Percentiles rank a stretch among this genome's conserved stretches.
These are phyloP conservation scores for Sporothrix humicola DNA, from an alignment of 2,329 filamentous ascomycete species.

Conservation along the genomic window DNA sequence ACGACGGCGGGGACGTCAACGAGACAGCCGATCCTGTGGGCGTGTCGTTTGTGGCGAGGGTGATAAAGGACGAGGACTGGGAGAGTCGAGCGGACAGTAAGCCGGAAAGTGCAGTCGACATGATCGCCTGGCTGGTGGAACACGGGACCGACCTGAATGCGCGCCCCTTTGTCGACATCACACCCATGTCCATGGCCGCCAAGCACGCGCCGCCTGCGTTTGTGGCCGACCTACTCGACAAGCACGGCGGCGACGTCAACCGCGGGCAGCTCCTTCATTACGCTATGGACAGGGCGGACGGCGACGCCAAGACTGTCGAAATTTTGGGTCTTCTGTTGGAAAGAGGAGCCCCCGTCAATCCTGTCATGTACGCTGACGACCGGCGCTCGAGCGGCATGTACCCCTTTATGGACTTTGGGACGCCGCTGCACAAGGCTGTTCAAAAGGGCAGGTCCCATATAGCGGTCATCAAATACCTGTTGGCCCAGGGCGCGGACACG, in stretches of 20 bases:
- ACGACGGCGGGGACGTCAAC: slow-evolving; percentile 7
- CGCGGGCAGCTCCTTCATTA: slow-evolving; percentile 13
- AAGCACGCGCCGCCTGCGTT: neutral
- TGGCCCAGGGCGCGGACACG: slow-evolving; percentile 11
- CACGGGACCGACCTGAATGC: slow-evolving; percentile 1
- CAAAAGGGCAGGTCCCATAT: neutral
- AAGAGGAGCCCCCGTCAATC: no score
- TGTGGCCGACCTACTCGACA: neutral
- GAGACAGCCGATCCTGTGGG: neutral
- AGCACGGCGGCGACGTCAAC: slow-evolving; percentile 7
- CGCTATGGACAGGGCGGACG: neutral
- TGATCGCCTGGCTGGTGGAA: neutral
- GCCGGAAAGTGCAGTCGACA: neutral
- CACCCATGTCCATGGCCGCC: neutral
- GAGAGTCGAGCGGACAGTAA: no score
- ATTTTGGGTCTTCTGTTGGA: no score
- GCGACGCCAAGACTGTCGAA: no score
- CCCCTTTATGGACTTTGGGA: neutral
- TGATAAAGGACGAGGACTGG: neutral
- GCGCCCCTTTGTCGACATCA: neutral
- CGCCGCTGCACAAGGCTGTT: slow-evolving; percentile 1
- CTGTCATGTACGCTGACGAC: neutral
- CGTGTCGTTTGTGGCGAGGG: neutral
- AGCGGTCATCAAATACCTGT: neutral
- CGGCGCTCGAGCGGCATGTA: neutral